A percentile compares a stretch with the other conserved stretches of the same genome.
phyloP scores from a whole-genome alignment of 139 green algal species.

The Micractinium sp. region DNA sequence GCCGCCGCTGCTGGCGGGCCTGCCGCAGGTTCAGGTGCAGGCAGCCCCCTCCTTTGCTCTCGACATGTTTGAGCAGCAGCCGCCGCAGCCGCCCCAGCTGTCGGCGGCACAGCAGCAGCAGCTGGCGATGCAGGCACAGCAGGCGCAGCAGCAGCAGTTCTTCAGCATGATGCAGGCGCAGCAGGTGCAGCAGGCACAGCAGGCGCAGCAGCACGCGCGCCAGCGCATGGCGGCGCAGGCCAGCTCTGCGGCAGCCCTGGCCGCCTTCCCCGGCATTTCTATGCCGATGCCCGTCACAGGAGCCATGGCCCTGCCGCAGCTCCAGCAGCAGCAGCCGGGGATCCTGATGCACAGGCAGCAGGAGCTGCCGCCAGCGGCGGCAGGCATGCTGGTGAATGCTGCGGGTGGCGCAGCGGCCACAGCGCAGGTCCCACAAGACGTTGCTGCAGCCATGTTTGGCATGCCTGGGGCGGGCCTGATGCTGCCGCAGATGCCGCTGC shows the following conservation, averaged over 20 bases:
- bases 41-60: constrained; percentile 9
- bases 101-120: not conserved
- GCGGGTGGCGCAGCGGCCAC: not conserved
- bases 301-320: not conserved
- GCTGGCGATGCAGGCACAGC: not conserved
- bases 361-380: not conserved
- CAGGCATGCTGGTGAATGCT: not conserved
- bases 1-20: not conserved
- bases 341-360: not conserved
- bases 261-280: not conserved
- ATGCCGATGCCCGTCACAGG: not conserved
- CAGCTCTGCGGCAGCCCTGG: not conserved
- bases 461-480: not conserved
- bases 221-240: not conserved
- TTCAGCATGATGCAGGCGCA: constrained; percentile 15
- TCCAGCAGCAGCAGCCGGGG: constrained; percentile 4
- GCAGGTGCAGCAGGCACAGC: constrained; percentile 1
- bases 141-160: constrained; percentile 13
- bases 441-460: constrained; percentile 23
- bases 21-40: not conserved
- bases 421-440: not conserved
- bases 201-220: not conserved
- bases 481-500: not conserved
- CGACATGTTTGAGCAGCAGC: constrained; percentile 23
- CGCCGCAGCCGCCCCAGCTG: not conserved